Evolutionary conservation across 805 yeast species (phyloP).

Genomic region (Tanozyma kutaoensis): DNA sequence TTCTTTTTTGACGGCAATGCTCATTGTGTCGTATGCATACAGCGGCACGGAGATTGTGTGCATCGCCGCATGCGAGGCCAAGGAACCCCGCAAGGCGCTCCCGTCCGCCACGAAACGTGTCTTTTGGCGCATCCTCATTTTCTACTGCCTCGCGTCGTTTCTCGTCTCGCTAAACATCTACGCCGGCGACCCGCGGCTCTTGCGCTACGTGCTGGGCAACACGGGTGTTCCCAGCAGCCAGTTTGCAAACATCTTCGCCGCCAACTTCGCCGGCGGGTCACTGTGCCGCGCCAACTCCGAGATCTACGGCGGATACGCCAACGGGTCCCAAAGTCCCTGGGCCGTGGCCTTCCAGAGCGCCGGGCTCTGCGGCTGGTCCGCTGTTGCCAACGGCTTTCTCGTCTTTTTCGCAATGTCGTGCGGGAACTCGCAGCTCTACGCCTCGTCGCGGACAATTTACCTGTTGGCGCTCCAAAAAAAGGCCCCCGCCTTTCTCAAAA

Average conservation of each 20-base stretch:
- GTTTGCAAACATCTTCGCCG: conserved; percentile 13
- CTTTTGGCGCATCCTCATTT: conserved; percentile 53
- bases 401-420: conserved; percentile 34
- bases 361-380: conserved; percentile 20
- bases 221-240: conserved; percentile 14
- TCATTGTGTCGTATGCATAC: conserved; percentile 61
- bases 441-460: conserved; percentile 27
- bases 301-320: conserved; percentile 20
- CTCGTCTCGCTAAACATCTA: conserved; percentile 61
- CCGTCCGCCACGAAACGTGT: conserved; percentile 69
- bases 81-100: conserved; percentile 62
- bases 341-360: conserved; percentile 28
- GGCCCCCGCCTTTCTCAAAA: conserved; percentile 48
- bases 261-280: conserved; percentile 20
- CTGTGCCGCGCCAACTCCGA: conserved; percentile 13
- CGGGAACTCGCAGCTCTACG: conserved; percentile 32
- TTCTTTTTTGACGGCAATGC: conserved; percentile 45
- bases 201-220: conserved; percentile 30
- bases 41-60: conserved; percentile 76
- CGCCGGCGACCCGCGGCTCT: conserved; percentile 63
- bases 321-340: conserved; percentile 33
- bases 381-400: conserved; percentile 28
- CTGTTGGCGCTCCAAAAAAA: conserved; percentile 34
- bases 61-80: conserved; percentile 78
- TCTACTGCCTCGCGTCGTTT: conserved; percentile 56